Base-by-base conservation (phyloP, 257 asterid genomes). In the Marsdenia floribunda region DNA sequence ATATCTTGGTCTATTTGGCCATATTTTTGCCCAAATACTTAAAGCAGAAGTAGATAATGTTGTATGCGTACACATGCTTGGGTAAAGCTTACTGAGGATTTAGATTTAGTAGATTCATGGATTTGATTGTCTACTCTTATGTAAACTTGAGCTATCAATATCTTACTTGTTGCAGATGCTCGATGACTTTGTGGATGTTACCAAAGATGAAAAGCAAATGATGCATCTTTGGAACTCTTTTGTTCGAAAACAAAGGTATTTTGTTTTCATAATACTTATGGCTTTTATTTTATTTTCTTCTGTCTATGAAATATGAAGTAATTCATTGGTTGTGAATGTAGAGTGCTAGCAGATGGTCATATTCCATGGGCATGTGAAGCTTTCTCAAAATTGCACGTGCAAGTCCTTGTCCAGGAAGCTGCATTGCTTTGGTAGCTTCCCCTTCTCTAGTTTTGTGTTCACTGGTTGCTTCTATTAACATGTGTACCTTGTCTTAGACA, bases 171-270 rank as follows among this genome's bases (percentile, higher is more conserved):
- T 75, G 85, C 91, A 95, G 99, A 95, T 95, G 98, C 91, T 95
- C 74, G 99, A 95, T 80, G 99, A 95, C 82, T 95, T 95, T 73
- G 97, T 95, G 78, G 99, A 95, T 82, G 99, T 95, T 68, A 88
- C 98, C 47, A 90, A 87, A 79, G 95, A 92, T 79, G 99, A 95
- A 85, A 95, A 95, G 85, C 86, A 85, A 80, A 63, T 95, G 90
- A 95, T 95, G 99, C 98, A 91, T 91, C 93, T 95, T 68, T 95
- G 99, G 99, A 95, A 95, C 85, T 95, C 98, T 72, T 92, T 95
- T 74, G 95, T 92, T 60, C 86, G 99, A 78, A 92, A 90, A 87
- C 99, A 95, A 83, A 88, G 99, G 99, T 92, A 35, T 76, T 79
- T 61, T 78, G 66, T 42, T 61, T 58, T 78, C 15, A 49, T 65